Percentiles rank a stretch among this genome's conserved stretches.
Evolutionary conservation across 2,329 filamentous ascomycete genomes (phyloP).

Genomic region (Fusarium sp.): DNA sequence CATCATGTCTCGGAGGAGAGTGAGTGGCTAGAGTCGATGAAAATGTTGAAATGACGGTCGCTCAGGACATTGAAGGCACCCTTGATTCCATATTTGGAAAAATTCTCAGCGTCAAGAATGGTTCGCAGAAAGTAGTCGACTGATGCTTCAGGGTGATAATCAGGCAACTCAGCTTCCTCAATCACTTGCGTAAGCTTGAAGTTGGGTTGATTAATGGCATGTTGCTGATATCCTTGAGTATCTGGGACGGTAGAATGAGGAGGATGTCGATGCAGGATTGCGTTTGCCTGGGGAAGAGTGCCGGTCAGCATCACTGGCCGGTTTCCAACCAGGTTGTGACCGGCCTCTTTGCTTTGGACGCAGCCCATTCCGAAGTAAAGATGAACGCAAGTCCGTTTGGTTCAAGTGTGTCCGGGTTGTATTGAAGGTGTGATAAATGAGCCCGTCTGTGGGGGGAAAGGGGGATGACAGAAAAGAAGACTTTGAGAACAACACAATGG

Average conservation of each 20-base stretch:
- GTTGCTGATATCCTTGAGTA: neutral
- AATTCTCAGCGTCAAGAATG: neutral
- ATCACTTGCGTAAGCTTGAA: neutral
- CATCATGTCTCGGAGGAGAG: neutral
- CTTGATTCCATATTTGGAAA: neutral
- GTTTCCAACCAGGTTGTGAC: neutral
- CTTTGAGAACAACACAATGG: neutral
- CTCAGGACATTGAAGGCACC: neutral
- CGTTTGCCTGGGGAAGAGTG: neutral
- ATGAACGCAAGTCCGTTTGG: neutral
- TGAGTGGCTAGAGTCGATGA: neutral
- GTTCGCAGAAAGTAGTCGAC: neutral
- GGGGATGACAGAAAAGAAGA: neutral
- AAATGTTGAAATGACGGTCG: neutral
- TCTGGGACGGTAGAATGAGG: neutral
- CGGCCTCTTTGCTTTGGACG: neutral
- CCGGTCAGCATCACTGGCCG: neutral
- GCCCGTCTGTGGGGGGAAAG: neutral
- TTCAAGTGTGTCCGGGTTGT: neutral
- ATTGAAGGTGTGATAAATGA: neutral
- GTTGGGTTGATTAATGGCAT: neutral
- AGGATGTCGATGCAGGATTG: neutral
- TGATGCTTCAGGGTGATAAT: neutral
- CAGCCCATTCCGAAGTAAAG: neutral
- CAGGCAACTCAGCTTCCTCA: neutral